Base-by-base conservation (phyloP, 2,329 filamentous ascomycete genomes). In the Paraphaeosphaeria minitans region DNA sequence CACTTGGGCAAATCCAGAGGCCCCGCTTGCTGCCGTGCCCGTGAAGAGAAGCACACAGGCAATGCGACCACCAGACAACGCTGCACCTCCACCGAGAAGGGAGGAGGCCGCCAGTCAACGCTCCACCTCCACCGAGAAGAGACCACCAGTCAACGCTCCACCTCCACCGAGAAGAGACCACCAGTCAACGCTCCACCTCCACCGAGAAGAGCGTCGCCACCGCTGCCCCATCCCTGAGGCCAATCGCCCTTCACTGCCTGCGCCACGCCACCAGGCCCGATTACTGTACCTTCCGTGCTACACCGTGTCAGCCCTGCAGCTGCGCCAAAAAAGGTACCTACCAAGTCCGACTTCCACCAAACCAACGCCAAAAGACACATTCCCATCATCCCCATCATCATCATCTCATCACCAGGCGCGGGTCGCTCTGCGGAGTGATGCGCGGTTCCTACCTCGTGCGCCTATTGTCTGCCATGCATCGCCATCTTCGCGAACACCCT, bases 231-330 rank as follows among this genome's bases (percentile, higher is more conserved):
- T 56, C 37, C 39, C 59, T 61, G 59, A 54, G 59, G 55, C 59
- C 55, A 55, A 56, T 52, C 13, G 27, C 21, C 47, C 48, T 42
- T 21, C 24, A 35, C 43, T n/a, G 45, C 39, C 24, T 24, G 9
- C 14, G 19, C 37, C 37, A n/a, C 19, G 31, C 37, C 14, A 8
- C 10, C 42, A 24, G 49, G 41, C 41, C 64, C 69, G 61, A 69
- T 39, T 39, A 39, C 19, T 43, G 41, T 21, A 22, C 19, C n/a
- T n/a, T n/a, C n/a, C 10, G 39, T n/a, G 39, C 64, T 42, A 19
- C 29, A 42, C 49, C 56, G 61, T 67, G 61, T 71, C 66, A 69
- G 68, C 72, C 72, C 68, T 74, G 73, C 68, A 69, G 62, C 62
- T 62, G 61, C 53, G 53, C 62, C 57, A 62, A 62, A 61, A 61